phyloP scores from a whole-genome alignment of 257 asterid genomes.

The Ilex aquifolium region DNA sequence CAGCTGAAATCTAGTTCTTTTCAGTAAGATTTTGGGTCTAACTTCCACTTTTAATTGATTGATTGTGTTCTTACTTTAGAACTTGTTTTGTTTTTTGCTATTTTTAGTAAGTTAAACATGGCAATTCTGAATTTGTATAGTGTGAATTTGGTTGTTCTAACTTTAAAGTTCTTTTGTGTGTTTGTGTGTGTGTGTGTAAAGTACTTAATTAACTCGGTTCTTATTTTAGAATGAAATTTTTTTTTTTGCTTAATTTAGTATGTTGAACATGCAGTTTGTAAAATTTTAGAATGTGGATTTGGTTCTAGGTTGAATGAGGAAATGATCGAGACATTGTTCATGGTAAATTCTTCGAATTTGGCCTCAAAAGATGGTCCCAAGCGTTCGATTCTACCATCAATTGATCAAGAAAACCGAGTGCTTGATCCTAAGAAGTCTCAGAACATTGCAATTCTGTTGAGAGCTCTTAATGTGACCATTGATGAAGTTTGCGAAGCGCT shows the following conservation, averaged over 20 bases:
- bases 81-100: not conserved
- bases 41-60: not conserved
- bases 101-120: not conserved
- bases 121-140: no score
- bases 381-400: conserved; percentile 21
- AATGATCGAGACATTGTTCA: conserved; percentile 68
- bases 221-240: not conserved
- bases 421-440: conserved; percentile 84
- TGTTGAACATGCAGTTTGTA: not conserved
- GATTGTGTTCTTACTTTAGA: not conserved
- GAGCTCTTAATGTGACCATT: conserved; percentile 66
- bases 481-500: conserved; percentile 85
- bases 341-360: conserved; percentile 35
- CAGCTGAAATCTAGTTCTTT: conserved; percentile 65
- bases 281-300: conserved; percentile 4
- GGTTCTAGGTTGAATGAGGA: conserved; percentile 70
- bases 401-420: conserved; percentile 46
- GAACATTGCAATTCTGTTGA: conserved; percentile 59
- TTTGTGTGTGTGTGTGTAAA: no score
- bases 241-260: not conserved
- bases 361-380: conserved; percentile 32
- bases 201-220: no score
- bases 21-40: conserved; percentile 42
- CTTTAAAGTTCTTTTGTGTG: no score
- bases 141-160: no score